Conservation (phyloP, 495 filamentous ascomycete genomes). For the Pyronema domesticum region DNA sequence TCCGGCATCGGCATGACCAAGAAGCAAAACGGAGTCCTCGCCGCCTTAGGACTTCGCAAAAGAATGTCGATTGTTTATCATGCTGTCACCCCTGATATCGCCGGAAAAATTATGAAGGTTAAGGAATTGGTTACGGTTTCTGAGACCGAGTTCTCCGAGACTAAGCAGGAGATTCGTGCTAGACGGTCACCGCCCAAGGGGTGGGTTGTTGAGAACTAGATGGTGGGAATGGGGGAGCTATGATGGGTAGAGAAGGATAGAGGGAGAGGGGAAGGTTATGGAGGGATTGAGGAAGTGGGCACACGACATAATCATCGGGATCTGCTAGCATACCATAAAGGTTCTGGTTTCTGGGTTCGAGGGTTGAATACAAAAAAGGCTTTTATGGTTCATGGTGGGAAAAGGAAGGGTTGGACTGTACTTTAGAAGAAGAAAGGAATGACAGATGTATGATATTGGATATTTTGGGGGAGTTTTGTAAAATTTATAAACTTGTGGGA, state of each 20-base stretch:
- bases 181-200: constrained; percentile 65
- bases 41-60: constrained; percentile 74
- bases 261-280: not conserved
- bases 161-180: constrained; percentile 52
- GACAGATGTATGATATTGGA: no score
- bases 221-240: constrained; percentile 2
- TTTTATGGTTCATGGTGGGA: no score
- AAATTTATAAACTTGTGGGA: no score
- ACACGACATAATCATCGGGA: no score
- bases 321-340: no score
- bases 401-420: no score
- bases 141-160: constrained; percentile 58
- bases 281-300: not conserved
- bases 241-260: not conserved
- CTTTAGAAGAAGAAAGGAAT: no score
- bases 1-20: constrained; percentile 81
- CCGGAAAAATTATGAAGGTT: constrained; percentile 92
- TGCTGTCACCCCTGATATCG: constrained; percentile 61
- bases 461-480: no score
- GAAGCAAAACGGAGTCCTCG: constrained; percentile 64
- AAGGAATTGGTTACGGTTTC: constrained; percentile 83
- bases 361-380: no score
- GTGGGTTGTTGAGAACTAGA: constrained; percentile 59
- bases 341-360: no score
- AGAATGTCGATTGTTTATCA: constrained; percentile 84